Conservation (phyloP, 1,284 basidiomycete species). For the Dichomitus squalens region DNA sequence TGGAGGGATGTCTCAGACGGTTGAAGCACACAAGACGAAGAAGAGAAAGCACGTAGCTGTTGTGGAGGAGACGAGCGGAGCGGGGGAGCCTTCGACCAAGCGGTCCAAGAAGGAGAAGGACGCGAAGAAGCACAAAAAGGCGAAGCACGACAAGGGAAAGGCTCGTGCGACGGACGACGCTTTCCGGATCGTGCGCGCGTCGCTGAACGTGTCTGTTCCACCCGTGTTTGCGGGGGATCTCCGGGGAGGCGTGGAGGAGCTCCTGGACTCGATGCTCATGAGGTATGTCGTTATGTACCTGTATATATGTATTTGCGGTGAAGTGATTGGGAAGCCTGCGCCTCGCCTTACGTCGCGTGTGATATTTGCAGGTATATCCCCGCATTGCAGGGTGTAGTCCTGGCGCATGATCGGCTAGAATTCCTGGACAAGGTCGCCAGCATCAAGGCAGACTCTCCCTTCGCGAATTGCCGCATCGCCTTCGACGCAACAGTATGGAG, state of each 20-base stretch:
- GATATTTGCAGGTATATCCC: constrained; percentile 78
- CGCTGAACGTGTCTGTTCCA: constrained; percentile 77
- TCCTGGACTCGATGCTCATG: constrained; percentile 93
- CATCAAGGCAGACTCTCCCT: constrained; percentile 88
- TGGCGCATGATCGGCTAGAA: constrained; percentile 80
- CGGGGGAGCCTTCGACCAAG: constrained; percentile 32
- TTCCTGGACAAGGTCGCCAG: constrained; percentile 73
- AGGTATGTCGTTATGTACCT: constrained; percentile 53
- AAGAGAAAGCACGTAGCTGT: constrained; percentile 54
- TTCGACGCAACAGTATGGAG: constrained; percentile 93
- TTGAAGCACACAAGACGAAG: constrained; percentile 38
- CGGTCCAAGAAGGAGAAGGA: constrained; percentile 32
- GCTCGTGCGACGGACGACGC: constrained; percentile 46
- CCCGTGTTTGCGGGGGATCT: constrained; percentile 80
- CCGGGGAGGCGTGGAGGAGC: constrained; percentile 77
- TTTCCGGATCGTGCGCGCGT: constrained; percentile 70
- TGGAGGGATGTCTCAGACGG: constrained; percentile 29
- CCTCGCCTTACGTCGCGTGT: background rate
- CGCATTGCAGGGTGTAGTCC: constrained; percentile 83
- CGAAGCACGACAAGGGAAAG: constrained; percentile 45
- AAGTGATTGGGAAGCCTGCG: constrained; percentile 11
- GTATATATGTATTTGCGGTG: background rate
- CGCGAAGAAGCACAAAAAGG: constrained; percentile 34
- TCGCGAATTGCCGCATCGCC: constrained; percentile 72
- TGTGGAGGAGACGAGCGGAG: constrained; percentile 25